Percentiles rank a stretch among this genome's conserved stretches.
Conservation (phyloP, 345 rosid genomes). For the Dimocarpus longan region DNA sequence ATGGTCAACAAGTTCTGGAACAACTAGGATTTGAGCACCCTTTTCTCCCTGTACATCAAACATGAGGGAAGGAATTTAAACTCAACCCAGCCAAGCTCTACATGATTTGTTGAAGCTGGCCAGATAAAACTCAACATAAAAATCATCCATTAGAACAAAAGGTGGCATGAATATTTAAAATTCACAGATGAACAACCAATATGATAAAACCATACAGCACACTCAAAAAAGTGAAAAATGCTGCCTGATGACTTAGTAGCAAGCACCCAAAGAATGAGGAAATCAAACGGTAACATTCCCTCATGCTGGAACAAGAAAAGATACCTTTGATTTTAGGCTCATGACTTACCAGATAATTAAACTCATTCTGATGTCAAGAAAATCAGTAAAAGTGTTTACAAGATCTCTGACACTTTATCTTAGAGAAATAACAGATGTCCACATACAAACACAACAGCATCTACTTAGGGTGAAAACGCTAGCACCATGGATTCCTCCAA, state of each 20-base stretch:
- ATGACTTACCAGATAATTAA: not conserved
- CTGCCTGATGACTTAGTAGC: not conserved
- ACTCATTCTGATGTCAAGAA: not conserved
- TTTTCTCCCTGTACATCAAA: conserved; percentile 63
- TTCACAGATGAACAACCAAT: not conserved
- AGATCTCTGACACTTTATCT: not conserved
- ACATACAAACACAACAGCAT: not conserved
- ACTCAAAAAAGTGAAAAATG: not conserved
- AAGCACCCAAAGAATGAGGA: not conserved
- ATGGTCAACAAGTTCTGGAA: conserved; percentile 87
- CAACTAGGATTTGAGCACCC: conserved; percentile 83
- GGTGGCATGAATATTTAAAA: not conserved
- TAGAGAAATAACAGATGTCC: not conserved
- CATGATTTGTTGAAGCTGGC: not conserved
- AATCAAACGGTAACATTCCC: not conserved
- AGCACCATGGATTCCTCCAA: not conserved
- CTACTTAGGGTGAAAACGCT: not conserved
- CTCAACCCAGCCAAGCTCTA: not conserved
- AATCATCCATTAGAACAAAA: not conserved
- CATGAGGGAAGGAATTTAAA: conserved; percentile 5
- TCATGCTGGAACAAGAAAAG: not conserved
- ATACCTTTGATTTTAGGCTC: not conserved
- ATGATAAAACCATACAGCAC: not conserved
- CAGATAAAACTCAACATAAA: not conserved
- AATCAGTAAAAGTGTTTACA: not conserved